Conservation (phyloP, 2,329 filamentous ascomycete genomes). For the Neopestalotiopsis rosae region DNA sequence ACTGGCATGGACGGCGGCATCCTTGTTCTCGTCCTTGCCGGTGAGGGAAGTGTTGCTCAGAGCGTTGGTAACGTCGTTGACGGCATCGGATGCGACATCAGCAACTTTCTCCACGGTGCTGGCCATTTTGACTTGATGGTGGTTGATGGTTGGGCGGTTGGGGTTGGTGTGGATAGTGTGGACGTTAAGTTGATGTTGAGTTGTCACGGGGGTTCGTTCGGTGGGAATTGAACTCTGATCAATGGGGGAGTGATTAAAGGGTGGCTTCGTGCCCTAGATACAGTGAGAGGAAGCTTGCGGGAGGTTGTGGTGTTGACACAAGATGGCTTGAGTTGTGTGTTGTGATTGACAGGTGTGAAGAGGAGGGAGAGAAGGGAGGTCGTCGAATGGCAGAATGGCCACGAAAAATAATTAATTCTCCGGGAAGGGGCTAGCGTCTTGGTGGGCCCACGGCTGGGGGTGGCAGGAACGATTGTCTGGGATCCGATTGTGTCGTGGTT, state of each 20-base stretch:
- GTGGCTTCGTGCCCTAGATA: slow-evolving; percentile 88
- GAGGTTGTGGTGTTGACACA: slow-evolving; percentile 40
- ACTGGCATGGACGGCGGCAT: slow-evolving; percentile 87
- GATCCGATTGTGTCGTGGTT: neutral
- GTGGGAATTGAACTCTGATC: slow-evolving; percentile 70
- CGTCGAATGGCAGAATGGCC: slow-evolving; percentile 26
- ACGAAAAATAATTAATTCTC: slow-evolving; percentile 41
- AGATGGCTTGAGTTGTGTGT: slow-evolving; percentile 46
- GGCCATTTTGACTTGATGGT: slow-evolving; percentile 77
- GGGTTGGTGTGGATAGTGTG: slow-evolving; percentile 36
- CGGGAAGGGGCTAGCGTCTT: slow-evolving; percentile 18
- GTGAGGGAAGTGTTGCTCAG: slow-evolving; percentile 76
- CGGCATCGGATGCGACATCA: slow-evolving; percentile 71
- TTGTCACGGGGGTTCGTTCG: slow-evolving; percentile 29
- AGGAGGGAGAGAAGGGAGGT: slow-evolving; percentile 36
- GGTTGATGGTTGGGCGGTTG: slow-evolving; percentile 33
- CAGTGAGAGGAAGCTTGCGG: slow-evolving; percentile 49
- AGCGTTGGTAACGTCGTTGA: slow-evolving; percentile 79
- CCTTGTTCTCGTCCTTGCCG: slow-evolving; percentile 65
- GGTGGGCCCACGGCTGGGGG: slow-evolving; percentile 14
- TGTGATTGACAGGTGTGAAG: slow-evolving; percentile 42
- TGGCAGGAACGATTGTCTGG: slow-evolving; percentile 12
- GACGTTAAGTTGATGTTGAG: slow-evolving; percentile 26
- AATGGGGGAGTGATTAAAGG: slow-evolving; percentile 69
- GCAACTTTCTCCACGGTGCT: slow-evolving; percentile 72